A percentile compares a stretch with the other conserved stretches of the same genome.
Evolutionary conservation across 2,329 filamentous ascomycete species (phyloP).

Genomic region (Coleophoma eucalyptorum): DNA sequence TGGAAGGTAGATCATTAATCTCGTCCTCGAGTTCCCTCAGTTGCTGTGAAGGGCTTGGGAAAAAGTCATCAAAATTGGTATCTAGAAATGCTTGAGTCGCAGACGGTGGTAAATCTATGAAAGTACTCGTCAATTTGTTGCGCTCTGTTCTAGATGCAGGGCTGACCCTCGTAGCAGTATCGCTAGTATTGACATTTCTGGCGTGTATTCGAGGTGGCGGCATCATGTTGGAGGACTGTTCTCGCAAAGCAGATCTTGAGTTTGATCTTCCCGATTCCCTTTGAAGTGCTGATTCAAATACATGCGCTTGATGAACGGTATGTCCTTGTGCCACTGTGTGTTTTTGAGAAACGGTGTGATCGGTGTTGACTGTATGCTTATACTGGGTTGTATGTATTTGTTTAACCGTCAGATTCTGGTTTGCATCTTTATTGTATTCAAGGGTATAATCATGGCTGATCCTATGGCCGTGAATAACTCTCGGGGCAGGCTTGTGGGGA

Average conservation of each 20-base stretch:
- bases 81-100: slow-evolving; percentile 52
- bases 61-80: slow-evolving; percentile 46
- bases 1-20: slow-evolving; percentile 20
- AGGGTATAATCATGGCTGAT: background rate
- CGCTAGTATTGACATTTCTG: background rate
- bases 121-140: too few relatives aligned
- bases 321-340: background rate
- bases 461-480: background rate
- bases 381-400: background rate
- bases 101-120: slow-evolving; percentile 21
- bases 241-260: slow-evolving; percentile 3
- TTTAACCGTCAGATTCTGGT: background rate
- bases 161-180: too few relatives aligned
- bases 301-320: background rate
- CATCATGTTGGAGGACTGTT: slow-evolving; percentile 14
- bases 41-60: slow-evolving; percentile 54
- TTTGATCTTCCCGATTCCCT: background rate
- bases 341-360: background rate
- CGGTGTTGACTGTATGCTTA: background rate
- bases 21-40: slow-evolving; percentile 46
- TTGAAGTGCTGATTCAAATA: background rate
- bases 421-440: background rate
- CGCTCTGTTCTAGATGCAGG: too few relatives aligned
- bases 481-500: background rate
- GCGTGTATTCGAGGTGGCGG: slow-evolving; percentile 12